Evolutionary conservation across 768 basidiomycete genomes (phyloP), one percentile per base, ranked within the genome.

Genomic region (Cystoderma amianthinum): DNA sequence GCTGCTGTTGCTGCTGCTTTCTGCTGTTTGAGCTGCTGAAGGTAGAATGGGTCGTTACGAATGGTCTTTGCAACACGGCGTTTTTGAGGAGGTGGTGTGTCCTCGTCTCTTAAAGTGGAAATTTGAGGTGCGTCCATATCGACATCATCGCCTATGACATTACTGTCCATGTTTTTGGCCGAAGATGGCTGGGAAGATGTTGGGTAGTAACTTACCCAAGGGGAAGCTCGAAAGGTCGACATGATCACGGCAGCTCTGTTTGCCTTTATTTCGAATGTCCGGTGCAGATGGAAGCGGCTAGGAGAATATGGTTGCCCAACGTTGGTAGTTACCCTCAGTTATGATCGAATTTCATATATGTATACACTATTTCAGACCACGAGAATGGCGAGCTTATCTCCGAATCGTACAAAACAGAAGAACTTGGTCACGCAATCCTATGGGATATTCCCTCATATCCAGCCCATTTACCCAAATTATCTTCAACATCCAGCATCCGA

Each of bases 121-220:
- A 90, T 89, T 49, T 80, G 80, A 25, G 87, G 87, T 23, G 86
- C 83, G 28, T 88, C 87, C 83, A 88, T 86, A 49, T 74, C 70
- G 36, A 70, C 59, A 53, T 75, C 74, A 32, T 67, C 61, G n/a
- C n/a, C n/a, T n/a, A n/a, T n/a, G n/a, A n/a, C n/a, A n/a, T n/a
- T n/a, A n/a, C n/a, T n/a, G 55, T 69, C 67, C 64, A 66, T 66
- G 54, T 56, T 53, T 49, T 48, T 50, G 39, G 54, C 44, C 44
- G 46, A 41, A 43, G 38, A 52, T 43, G 48, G 56, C 40, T 46
- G 52, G 47, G 49, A 48, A 39, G 55, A 46, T 39, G 61, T 50
- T 32, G 67, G 73, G 54, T 74, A 68, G 64, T 78, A 78, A 42
- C 65, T 58, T 45, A 78, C 74, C 77, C 78, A 79, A 50, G 78